Base-by-base conservation (phyloP, 257 asterid species). In the Solanum etuberosum region DNA sequence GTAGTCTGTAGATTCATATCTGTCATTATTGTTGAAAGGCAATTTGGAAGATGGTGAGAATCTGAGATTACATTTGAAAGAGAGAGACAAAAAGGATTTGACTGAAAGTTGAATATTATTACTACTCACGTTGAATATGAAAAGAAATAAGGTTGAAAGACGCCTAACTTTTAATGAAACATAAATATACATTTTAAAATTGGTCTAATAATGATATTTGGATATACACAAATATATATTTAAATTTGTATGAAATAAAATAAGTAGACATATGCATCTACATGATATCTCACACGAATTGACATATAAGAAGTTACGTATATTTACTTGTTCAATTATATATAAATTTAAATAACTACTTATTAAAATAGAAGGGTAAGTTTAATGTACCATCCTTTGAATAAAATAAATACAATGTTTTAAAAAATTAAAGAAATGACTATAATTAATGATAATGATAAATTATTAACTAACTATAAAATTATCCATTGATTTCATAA, bases 31-130 rank as follows among this genome's bases (percentile, higher is more conserved):
- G 12, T 74, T 10, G n/a, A 86, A 11, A 65, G 43, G 68, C 12
- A 5, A 43, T 43, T 37, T n/a, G 81, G 70, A 54, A 71, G 18
- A 32, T 21, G 87, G 85, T 76, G 89, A 85, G 83, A 59, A 77
- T 85, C 83, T 57, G 29, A 73, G 48, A 35, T 35, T 73, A 35
- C 48, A 35, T 14, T 35, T 20, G 81, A 72, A 4, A 35, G 48
- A 25, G 20, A 70, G 85, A 83, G 86, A 15, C 32, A 74, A 74
- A 73, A n/a, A n/a, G 83, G 88, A 65, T 88, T 88, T 57, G 65
- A 38, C 29, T 88, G 83, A 67, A 59, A 40, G 82, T 84, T 88
- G 89, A 83, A 48, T 57, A 23, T 13, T 34, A 70, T 7, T 35
- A 38, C 82, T 51, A 18, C 23, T 51, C 61, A 6, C 9, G 61